Evolutionary conservation across 2,329 filamentous ascomycete genomes (phyloP), one percentile per base, ranked within the genome.

Genomic region (Plectosphaerella plurivora): DNA sequence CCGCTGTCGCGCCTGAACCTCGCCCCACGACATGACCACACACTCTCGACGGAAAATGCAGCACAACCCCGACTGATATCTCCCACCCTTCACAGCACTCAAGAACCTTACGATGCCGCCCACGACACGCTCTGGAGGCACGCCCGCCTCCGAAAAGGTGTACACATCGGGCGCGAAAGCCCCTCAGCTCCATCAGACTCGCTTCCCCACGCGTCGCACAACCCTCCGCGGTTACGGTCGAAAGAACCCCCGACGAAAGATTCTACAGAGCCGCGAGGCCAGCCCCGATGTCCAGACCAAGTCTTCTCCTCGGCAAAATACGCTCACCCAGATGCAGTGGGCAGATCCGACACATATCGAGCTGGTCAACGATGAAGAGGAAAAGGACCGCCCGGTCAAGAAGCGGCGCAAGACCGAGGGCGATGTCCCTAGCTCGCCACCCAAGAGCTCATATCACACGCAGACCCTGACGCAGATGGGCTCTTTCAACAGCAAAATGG

Each of bases 251-350:
- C 45, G 39, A 10, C 44, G 45, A 16, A 33, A 50, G 37, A 41
- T 49, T 15, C 16, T 20, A 14, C 15, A 18, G 16, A 20, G 11
- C 28, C 45, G 28, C 14, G 35, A 35, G 2, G 52, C 20, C 24
- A 22, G 41, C 12, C 28, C 48, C 16, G 47, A 49, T 18, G 33
- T 39, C 12, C 12, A 41, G 20, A 24, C 36, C 35, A 49, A 9
- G 52, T 39, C 47, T 25, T 51, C 44, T 22, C 55, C 56, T 1
- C 39, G 57, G 53, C 73, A 75, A 59, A 68, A 72, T 60, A 75
- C 72, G 1, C 57, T 75, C 20, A 75, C 72, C 5, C 73, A 75
- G 57, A 67, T 73, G 44, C 68, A 69, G 68, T 60, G 67, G 69
- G 16, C 69, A 62, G 37, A 67, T 64, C 53, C 50, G n/a, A 52